These are phyloP conservation scores for Carallia pectinifolia DNA, from an alignment of 345 rosid genomes.

Conservation along the genomic window DNA sequence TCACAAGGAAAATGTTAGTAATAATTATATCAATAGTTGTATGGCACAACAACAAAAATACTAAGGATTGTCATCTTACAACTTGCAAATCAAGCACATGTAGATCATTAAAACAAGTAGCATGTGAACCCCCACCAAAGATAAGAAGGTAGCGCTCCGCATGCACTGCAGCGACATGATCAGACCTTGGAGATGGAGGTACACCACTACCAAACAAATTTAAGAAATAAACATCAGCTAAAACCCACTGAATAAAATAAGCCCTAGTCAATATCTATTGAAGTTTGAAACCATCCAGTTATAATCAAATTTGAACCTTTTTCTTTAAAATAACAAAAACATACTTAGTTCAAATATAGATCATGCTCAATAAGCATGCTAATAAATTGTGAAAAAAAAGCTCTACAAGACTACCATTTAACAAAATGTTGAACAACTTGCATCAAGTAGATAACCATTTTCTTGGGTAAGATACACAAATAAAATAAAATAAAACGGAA, in stretches of 20 bases:
- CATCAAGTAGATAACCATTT: neutral
- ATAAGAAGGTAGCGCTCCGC: conserved; percentile 95
- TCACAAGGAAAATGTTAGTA: conserved; percentile 10
- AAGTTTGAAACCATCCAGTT: neutral
- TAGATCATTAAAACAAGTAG: conserved; percentile 86
- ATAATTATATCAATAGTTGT: neutral
- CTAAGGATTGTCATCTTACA: conserved; percentile 53
- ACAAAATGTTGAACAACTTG: neutral
- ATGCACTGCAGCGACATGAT: conserved; percentile 97
- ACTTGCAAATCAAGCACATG: conserved; percentile 96
- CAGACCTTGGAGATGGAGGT: conserved; percentile 98
- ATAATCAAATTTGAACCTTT: neutral
- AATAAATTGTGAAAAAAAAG: neutral
- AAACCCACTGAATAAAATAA: conserved; percentile 12
- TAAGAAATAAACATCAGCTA: conserved; percentile 10
- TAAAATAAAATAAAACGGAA: neutral
- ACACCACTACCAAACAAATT: conserved; percentile 57
- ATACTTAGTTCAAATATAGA: neutral
- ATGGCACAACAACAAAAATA: conserved; percentile 15
- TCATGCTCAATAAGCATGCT: neutral
- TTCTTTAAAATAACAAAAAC: neutral
- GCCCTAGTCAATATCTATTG: conserved; percentile 2
- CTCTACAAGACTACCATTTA: neutral
- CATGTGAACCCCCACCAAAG: conserved; percentile 97
- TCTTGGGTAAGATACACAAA: neutral